Conservation (phyloP, 352 stramenopile species). For the Phytophthora gonapodyides region DNA sequence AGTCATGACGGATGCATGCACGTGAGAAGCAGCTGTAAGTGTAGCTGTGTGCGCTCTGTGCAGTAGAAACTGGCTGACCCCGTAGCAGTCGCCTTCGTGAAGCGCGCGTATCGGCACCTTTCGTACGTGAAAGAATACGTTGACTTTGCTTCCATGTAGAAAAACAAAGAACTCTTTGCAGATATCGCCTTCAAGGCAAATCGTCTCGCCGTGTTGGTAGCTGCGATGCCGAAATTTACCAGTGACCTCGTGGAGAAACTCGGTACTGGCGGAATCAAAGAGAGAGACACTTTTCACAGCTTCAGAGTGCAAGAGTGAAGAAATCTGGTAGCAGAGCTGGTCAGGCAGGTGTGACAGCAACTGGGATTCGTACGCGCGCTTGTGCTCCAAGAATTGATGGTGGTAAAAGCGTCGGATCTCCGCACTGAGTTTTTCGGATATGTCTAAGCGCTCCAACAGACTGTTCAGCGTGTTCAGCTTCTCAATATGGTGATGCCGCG, state of each 20-base stretch:
- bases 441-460: conserved; percentile 66
- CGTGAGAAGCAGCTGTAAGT: conserved; percentile 49
- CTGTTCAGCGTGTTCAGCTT: conserved; percentile 74
- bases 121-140: conserved; percentile 56
- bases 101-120: conserved; percentile 59
- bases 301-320: conserved; percentile 65
- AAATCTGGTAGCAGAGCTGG: conserved; percentile 79
- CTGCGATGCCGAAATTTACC: conserved; percentile 76
- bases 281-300: conserved; percentile 57
- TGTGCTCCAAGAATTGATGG: conserved; percentile 69
- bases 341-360: conserved; percentile 69
- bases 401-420: conserved; percentile 86
- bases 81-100: conserved; percentile 69
- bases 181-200: conserved; percentile 72
- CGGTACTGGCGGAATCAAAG: conserved; percentile 60
- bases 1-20: conserved; percentile 73
- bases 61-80: conserved; percentile 71
- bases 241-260: conserved; percentile 78
- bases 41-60: conserved; percentile 50
- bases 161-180: conserved; percentile 77
- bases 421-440: conserved; percentile 55
- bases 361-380: conserved; percentile 74
- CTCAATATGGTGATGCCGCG: conserved; percentile 72
- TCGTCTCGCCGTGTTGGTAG: conserved; percentile 73
- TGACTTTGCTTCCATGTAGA: conserved; percentile 55